Evolutionary conservation across 1,139 yeast species (phyloP).

Genomic region (Pichia sp.): DNA sequence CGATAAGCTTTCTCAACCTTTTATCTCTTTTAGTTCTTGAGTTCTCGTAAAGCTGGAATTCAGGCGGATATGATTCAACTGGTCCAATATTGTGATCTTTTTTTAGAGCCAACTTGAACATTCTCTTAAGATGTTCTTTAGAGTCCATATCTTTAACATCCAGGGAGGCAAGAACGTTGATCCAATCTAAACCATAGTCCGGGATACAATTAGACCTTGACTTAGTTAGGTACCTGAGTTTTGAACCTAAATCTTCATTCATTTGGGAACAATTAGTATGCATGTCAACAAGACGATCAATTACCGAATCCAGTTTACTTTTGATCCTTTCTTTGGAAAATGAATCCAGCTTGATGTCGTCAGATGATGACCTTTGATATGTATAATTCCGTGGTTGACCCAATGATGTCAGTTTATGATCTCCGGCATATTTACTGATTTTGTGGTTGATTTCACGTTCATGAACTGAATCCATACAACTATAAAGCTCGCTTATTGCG

Average conservation of each 20-base stretch:
- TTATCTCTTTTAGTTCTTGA: conserved; percentile 1
- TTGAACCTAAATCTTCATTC: neutral
- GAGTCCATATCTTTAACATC: conserved; percentile 2
- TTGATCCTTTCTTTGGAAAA: conserved; percentile 2
- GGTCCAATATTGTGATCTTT: conserved; percentile 8
- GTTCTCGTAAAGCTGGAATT: neutral
- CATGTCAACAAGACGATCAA: conserved; percentile 7
- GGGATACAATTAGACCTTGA: neutral
- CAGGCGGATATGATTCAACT: neutral
- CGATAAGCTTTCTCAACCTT: neutral
- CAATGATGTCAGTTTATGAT: neutral
- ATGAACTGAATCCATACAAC: conserved; percentile 29
- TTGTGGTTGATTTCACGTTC: conserved; percentile 26
- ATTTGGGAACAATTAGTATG: neutral
- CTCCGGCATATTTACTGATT: neutral
- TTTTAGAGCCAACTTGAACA: conserved; percentile 6
- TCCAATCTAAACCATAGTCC: conserved; percentile 8
- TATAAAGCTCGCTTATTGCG: conserved; percentile 6
- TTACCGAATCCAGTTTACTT: conserved; percentile 5
- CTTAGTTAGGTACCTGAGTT: neutral
- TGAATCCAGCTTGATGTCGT: conserved; percentile 2
- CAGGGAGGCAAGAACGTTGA: conserved; percentile 5
- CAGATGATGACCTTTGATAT: conserved; percentile 2
- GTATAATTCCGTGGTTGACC: neutral
- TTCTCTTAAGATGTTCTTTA: neutral